Conservation (phyloP, 768 basidiomycete species). For the Crucibulum laeve region DNA sequence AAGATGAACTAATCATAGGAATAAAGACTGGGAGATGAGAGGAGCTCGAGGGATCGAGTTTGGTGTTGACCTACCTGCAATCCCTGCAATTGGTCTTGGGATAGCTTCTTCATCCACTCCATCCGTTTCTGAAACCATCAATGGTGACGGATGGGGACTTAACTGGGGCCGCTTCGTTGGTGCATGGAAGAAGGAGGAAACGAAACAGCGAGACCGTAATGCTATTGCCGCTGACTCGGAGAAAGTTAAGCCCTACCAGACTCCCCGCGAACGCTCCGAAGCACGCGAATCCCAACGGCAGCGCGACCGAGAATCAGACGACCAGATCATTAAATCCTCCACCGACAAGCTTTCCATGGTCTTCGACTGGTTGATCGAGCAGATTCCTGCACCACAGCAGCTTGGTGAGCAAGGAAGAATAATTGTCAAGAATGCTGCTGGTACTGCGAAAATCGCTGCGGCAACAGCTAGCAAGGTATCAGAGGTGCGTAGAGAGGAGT, state of each 20-base stretch:
- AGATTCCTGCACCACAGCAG: conserved; percentile 43
- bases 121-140: conserved; percentile 10
- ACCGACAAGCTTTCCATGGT: conserved; percentile 72
- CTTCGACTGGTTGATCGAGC: conserved; percentile 77
- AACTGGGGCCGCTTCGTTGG: conserved; percentile 61
- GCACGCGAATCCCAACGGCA: conserved; percentile 9
- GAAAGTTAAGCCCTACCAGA: neutral
- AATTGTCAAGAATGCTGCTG: conserved; percentile 4
- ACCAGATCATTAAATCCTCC: conserved; percentile 59
- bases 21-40: conserved; percentile 83
- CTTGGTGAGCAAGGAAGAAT: conserved; percentile 5
- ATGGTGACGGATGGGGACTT: conserved; percentile 39
- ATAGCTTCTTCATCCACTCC: conserved; percentile 6
- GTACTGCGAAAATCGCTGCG: neutral
- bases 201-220: conserved; percentile 29
- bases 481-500: conserved; percentile 4
- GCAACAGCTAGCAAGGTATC: neutral
- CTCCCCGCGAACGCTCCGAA: conserved; percentile 1
- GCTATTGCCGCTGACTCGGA: neutral
- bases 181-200: conserved; percentile 57
- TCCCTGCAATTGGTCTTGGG: conserved; percentile 39
- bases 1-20: neutral
- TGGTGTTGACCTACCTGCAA: conserved; percentile 53
- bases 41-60: conserved; percentile 80
- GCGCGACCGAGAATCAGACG: conserved; percentile 30